phyloP scores from a whole-genome alignment of 2,329 filamentous ascomycete genomes.

The Eurotiales sp. region DNA sequence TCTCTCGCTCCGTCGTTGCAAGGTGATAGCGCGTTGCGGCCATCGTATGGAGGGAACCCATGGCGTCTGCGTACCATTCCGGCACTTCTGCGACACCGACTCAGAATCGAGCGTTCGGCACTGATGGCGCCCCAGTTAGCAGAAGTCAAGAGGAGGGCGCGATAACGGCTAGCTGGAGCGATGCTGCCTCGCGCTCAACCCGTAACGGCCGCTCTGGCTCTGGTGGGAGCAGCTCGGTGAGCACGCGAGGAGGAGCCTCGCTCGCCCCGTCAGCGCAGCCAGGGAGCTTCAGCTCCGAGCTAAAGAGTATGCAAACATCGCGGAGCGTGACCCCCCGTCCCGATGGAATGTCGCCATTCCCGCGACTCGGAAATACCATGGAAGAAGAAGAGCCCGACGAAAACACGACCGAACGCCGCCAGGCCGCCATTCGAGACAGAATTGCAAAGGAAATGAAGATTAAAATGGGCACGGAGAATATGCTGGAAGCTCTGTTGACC shows the following conservation, averaged over 20 bases:
- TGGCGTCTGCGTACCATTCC: constrained; percentile 44
- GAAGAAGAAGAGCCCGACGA: constrained; percentile 58
- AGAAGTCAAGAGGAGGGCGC: constrained; percentile 38
- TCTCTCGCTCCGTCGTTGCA: constrained; percentile 24
- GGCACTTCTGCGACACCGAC: constrained; percentile 40
- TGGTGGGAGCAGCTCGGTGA: constrained; percentile 58
- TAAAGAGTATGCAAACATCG: constrained; percentile 66
- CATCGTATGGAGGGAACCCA: constrained; percentile 33
- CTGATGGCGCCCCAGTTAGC: constrained; percentile 34
- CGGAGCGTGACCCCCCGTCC: constrained; percentile 59
- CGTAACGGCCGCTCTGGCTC: constrained; percentile 52
- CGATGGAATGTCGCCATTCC: constrained; percentile 55
- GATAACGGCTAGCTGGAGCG: constrained; percentile 38
- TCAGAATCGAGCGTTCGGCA: constrained; percentile 35
- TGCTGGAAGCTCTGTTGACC: constrained; percentile 87
- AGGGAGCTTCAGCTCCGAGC: constrained; percentile 85
- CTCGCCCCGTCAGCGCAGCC: constrained; percentile 66
- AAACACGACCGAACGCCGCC: constrained; percentile 66
- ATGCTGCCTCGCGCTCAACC: constrained; percentile 27
- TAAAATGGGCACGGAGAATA: constrained; percentile 94
- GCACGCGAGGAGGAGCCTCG: constrained; percentile 60
- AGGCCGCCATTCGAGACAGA: constrained; percentile 72
- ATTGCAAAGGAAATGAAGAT: constrained; percentile 97
- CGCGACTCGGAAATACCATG: constrained; percentile 42
- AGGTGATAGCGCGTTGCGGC: constrained; percentile 29